Base-by-base conservation (phyloP, 2,329 filamentous ascomycete species). In the Neonectria punicea region DNA sequence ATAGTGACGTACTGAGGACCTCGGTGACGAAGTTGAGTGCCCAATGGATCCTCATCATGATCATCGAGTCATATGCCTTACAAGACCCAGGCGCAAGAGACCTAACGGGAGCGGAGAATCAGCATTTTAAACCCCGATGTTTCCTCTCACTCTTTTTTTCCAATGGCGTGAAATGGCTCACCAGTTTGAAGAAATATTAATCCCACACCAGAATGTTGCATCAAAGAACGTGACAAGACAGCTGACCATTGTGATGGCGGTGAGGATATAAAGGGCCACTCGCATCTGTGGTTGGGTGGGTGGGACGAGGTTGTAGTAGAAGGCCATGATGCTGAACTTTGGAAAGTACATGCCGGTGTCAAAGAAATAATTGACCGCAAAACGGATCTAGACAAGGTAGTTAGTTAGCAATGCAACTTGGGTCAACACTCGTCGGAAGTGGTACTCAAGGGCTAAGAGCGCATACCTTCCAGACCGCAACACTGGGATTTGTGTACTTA, bases 301-400 rank as follows among this genome's bases (percentile, higher is more conserved):
- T 2, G 72, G 72, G 5, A 73, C 58, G 4, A 74, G 53, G 25
- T 54, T 66, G 55, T 67, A 73, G 57, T 73, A 74, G 16, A 73
- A 70, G 22, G 72, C 70, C 22, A 73, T 63, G 49, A 74, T 65
- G 18, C 71, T 73, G 25, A 74, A 53, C 46, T 74, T 74, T 9
- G 70, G 71, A 30, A 74, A 65, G 55, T 72, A 73, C 20, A 74
- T 70, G 28, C 72, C 71, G 2, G 64, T 67, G 34, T 73, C 69
- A 53, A 74, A 74, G 43, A 74, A 69, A 57, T 74, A 74, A 53
- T 73, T 74, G 1, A 67, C 67, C 2, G 72, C 61, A 20, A 73
- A 74, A n/a, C 64, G 53, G 16, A 67, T 61, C 63, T 70, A 20
- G 6, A 5, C 9, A 2, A 8, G 25, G 25, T 16, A 30, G 25